phyloP scores from a whole-genome alignment of 208 protist species.

The Sergeia podlipaevii region DNA sequence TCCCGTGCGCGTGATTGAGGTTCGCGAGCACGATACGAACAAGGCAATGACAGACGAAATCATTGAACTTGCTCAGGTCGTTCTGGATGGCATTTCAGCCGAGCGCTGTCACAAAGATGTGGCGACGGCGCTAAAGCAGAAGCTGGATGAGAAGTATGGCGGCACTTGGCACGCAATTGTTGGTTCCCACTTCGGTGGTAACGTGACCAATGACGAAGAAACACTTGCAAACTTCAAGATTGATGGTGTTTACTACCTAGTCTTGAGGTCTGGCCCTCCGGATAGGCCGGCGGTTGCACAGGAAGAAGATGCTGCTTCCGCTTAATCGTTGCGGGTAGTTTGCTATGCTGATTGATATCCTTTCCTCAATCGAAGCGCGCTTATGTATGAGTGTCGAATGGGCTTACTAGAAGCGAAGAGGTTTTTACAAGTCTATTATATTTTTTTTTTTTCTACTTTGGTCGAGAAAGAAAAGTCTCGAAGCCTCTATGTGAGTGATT shows the following conservation, averaged over 20 bases:
- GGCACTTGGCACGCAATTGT: slow-evolving; percentile 87
- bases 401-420: too few species aligned
- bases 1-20: slow-evolving; percentile 24
- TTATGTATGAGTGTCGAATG: not conserved
- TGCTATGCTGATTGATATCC: too few species aligned
- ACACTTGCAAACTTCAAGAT: slow-evolving; percentile 86
- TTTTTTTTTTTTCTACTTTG: slow-evolving; percentile 12
- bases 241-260: slow-evolving; percentile 63
- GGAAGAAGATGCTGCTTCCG: not conserved
- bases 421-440: too few species aligned
- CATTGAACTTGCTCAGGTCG: slow-evolving; percentile 51
- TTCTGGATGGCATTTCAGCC: slow-evolving; percentile 45
- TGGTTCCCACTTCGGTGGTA: slow-evolving; percentile 79
- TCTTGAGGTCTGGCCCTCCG: slow-evolving; percentile 77
- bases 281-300: slow-evolving; percentile 31
- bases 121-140: slow-evolving; percentile 52
- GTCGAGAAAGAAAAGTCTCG: too few species aligned
- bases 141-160: slow-evolving; percentile 54
- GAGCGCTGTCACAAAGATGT: slow-evolving; percentile 72
- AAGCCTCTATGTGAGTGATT: too few species aligned
- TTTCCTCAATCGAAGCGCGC: too few species aligned
- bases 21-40: slow-evolving; percentile 57
- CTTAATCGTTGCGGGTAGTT: too few species aligned
- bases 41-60: slow-evolving; percentile 55
- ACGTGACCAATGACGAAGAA: slow-evolving; percentile 82